These are phyloP conservation scores for Geotrichum aggregatum DNA, from an alignment of 1,139 yeast genomes.

Conservation along the genomic window DNA sequence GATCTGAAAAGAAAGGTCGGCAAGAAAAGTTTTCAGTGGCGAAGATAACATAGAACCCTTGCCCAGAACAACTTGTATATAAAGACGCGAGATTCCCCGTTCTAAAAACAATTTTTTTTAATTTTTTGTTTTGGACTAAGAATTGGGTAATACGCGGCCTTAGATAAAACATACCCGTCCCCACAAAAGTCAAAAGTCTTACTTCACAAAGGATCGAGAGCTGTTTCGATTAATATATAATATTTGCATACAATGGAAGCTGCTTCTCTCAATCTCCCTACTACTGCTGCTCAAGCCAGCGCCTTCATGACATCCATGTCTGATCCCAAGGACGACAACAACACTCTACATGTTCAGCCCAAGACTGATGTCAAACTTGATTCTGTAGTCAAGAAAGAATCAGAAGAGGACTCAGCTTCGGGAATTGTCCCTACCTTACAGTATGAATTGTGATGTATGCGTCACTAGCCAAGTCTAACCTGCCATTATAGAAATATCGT, in stretches of 20 bases:
- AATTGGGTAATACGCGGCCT: background rate
- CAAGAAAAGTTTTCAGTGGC: background rate
- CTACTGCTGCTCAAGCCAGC: slow-evolving; percentile 76
- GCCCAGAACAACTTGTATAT: slow-evolving; percentile 3
- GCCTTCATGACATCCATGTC: slow-evolving; percentile 62
- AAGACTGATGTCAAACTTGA: slow-evolving; percentile 27
- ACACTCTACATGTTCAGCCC: slow-evolving; percentile 21
- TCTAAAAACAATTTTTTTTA: background rate
- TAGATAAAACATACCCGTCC: too few relatives aligned
- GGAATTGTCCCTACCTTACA: slow-evolving; percentile 96
- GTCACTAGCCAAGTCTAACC: slow-evolving; percentile 19
- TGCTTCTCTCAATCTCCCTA: slow-evolving; percentile 47
- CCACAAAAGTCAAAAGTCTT: too few relatives aligned
- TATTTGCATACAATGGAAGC: slow-evolving; percentile 18
- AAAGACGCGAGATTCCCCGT: slow-evolving; percentile 3
- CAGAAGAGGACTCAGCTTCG: slow-evolving; percentile 60
- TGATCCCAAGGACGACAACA: slow-evolving; percentile 23
- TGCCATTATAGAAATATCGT: slow-evolving; percentile 60
- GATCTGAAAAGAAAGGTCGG: background rate
- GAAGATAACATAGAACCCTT: background rate
- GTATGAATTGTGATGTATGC: slow-evolving; percentile 23
- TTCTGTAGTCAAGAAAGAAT: slow-evolving; percentile 36
- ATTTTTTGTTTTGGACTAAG: background rate
- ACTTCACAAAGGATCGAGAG: too few relatives aligned
- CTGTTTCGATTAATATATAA: too few relatives aligned